Evolutionary conservation across 2,329 filamentous ascomycete genomes (phyloP), one percentile per base, ranked within the genome.

Genomic region (Fusarium oxysporum): DNA sequence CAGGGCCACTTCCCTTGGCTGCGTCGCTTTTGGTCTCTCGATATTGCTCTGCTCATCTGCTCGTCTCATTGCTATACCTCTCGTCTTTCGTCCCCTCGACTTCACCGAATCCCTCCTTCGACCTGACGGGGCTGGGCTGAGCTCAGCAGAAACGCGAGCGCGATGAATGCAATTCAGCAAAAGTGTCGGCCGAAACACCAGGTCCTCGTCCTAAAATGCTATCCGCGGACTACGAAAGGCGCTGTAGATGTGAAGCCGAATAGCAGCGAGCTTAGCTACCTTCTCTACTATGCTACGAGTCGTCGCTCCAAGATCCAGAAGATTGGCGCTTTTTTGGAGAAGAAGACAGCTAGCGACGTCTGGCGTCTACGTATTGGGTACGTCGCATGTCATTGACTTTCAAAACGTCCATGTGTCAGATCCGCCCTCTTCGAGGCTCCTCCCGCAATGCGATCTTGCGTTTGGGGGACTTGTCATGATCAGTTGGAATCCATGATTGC

Each of bases 301-400:
- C 93, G 96, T 68, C 92, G 94, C 74, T 96, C 93, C 83, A 99
- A 98, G 87, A 91, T 98, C 77, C 94, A 96, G 79, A 99, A 99
- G 84, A 95, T 99, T 75, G 95, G 94, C 82, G 91, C 91, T 77
- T 99, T 98, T 80, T 88, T 99, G 73, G 95, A 98, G 85, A 97
- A 96, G 86, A 94, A 96, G 85, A 96, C 94, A 28, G 93, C 93
- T 70, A 92, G 91, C 79, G 96, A 99, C 85, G 94, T 98, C 74
- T 97, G 92, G 90, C 93, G 93, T 80, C 89, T 91, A 82, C 92
- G 94, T 79, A 93, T 96, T 80, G 95, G 95, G 93, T 97, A 85
- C 65, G 86, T 83, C 63, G 58, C 65, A 69, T 73, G 40, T 55
- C 28, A 43, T 56, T 19, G 23, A 61, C 28, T 44, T 54, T 58